Evolutionary conservation across 495 filamentous ascomycete species (phyloP), one percentile per base, ranked within the genome.

Genomic region (Trichoderma erinaceum): DNA sequence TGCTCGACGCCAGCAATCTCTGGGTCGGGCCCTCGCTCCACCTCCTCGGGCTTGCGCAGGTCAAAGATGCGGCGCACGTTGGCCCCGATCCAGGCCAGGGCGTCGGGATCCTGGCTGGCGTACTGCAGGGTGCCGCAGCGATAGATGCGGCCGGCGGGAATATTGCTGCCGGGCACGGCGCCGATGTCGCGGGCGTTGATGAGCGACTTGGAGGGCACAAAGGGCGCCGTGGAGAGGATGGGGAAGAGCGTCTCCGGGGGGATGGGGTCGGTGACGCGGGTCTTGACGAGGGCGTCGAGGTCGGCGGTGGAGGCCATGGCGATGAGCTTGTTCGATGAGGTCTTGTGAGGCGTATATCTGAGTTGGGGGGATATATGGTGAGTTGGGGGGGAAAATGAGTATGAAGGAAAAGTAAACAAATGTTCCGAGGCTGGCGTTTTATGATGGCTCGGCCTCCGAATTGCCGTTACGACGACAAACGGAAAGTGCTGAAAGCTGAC

Each of bases 181-280:
- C 84, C 85, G 41, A 88, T 69, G 68, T 85, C 84, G 56, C 85
- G 85, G 41, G 85, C 76, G 72, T 88, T 87, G 74, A 82, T 78
- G 32, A 75, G 77, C 32, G 83, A 82, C 11, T 81, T 80, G 66
- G 87, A 69, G 67, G 75, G 72, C 65, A 85, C 73, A 73, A 89
- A 89, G 18, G 86, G 86, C 10, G 84, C 77, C 18, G 72, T 63
- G 7, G 79, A 76, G 25, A 84, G 71, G 46, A 74, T 71, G 0
- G 72, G 67, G 23, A 63, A 41, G 46, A 81, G 72, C 27, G 71
- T 61, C 46, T 73, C 67, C 8, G 68, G 56, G 0, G 75, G 69
- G 46, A 83, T 70, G 56, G 77, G 73, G 6, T 69, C 48, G 32
- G 66, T 64, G 48, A 78, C 79, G 67, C 80, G 79, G 15, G 77